Evolutionary conservation across 257 asterid species (phyloP).

Genomic region (Penstemon barbatus): DNA sequence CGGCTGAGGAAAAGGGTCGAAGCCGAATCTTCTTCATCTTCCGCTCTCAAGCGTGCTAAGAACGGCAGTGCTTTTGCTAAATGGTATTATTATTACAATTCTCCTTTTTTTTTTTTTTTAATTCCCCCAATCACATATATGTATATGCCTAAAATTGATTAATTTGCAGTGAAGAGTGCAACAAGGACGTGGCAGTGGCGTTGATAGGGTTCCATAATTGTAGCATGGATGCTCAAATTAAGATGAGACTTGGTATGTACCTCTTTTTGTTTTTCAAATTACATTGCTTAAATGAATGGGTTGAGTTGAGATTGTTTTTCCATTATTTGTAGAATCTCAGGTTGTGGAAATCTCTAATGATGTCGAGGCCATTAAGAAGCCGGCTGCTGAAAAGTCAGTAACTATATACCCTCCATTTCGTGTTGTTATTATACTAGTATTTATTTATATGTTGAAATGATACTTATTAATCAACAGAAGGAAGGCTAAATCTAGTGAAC

Average conservation of each 20-base stretch:
- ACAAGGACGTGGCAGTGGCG: conserved; percentile 74
- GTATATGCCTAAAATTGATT: too few relatives aligned
- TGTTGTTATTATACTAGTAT: neutral
- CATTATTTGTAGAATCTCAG: conserved; percentile 49
- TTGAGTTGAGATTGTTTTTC: too few relatives aligned
- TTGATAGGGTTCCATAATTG: conserved; percentile 77
- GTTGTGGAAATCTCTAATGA: conserved; percentile 57
- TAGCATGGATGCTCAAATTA: conserved; percentile 76
- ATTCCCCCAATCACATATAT: neutral
- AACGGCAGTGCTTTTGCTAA: conserved; percentile 86
- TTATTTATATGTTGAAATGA: too few relatives aligned
- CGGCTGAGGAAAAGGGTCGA: conserved; percentile 68
- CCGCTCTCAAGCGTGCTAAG: conserved; percentile 73
- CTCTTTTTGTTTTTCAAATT: neutral
- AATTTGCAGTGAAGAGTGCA: conserved; percentile 63
- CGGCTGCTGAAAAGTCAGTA: conserved; percentile 47
- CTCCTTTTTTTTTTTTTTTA: neutral
- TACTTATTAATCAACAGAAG: conserved; percentile 35
- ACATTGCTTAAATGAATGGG: neutral
- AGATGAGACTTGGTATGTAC: conserved; percentile 66
- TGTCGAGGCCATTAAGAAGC: conserved; percentile 52
- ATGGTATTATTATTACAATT: conserved; percentile 45
- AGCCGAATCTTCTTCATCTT: conserved; percentile 43
- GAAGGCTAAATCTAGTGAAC: conserved; percentile 44
- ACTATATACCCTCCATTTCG: neutral